Conservation (phyloP, 1,139 yeast species). For the Zhuliangozyma parablackwelliae region DNA sequence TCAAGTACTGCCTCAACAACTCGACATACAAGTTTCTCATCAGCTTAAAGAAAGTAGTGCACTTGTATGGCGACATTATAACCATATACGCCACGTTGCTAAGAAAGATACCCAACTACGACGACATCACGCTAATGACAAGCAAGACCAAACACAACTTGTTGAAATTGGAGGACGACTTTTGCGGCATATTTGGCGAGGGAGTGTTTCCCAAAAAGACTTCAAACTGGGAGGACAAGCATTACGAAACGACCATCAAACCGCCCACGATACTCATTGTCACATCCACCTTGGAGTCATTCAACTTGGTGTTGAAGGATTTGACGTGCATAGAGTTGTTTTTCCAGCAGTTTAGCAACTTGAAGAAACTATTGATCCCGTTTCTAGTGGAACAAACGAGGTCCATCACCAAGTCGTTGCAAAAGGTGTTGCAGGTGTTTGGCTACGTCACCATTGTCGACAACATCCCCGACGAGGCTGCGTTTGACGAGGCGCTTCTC, state of each 20-base stretch:
- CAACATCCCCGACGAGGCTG: slow-evolving; percentile 9
- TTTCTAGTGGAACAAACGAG: slow-evolving; percentile 29
- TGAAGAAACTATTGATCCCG: slow-evolving; percentile 37
- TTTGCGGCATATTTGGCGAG: slow-evolving; percentile 26
- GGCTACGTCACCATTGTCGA: slow-evolving; percentile 22
- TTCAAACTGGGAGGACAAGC: slow-evolving; percentile 25
- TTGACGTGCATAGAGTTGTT: slow-evolving; percentile 32
- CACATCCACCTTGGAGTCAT: slow-evolving; percentile 18
- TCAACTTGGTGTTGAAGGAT: slow-evolving; percentile 19
- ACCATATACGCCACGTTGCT: slow-evolving; percentile 40
- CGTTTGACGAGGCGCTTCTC: slow-evolving; percentile 19
- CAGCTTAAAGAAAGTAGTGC: slow-evolving; percentile 29
- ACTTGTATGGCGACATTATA: slow-evolving; percentile 35
- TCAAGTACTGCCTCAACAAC: slow-evolving; percentile 32
- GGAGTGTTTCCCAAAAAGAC: slow-evolving; percentile 1
- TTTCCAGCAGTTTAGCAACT: slow-evolving; percentile 34
- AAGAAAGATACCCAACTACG: slow-evolving; percentile 38
- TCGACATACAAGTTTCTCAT: slow-evolving; percentile 26
- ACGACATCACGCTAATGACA: slow-evolving; percentile 38
- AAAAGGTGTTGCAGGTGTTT: slow-evolving; percentile 21
- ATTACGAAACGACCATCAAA: slow-evolving; percentile 24
- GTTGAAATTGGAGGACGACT: slow-evolving; percentile 29
- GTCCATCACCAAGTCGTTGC: slow-evolving; percentile 21
- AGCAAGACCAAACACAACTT: slow-evolving; percentile 19
- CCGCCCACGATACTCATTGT: slow-evolving; percentile 18